Evolutionary conservation across 2,329 filamentous ascomycete genomes (phyloP), one percentile per base, ranked within the genome.

Genomic region (Onygena corvina): DNA sequence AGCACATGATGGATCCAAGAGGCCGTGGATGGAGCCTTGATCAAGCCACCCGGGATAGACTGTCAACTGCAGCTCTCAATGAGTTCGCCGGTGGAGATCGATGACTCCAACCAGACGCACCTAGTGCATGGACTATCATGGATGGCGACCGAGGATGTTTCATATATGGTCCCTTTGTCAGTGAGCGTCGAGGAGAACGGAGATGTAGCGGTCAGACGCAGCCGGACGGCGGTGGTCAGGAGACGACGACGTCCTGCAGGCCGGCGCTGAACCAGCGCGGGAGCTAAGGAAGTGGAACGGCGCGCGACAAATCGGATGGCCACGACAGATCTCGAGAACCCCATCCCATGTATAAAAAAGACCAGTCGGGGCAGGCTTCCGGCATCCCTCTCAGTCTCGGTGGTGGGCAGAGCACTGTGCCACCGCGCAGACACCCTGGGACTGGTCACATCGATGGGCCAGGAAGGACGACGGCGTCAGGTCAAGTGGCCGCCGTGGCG

Each of bases 371-470:
- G 27, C 11, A 29, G 27, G 4, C 5, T 11, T 29, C 5, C 5
- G 11, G 27, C 27, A 29, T 11, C 27, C 27, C 11, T 11, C 27
- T 14, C n/a, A n/a, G n/a, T n/a, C n/a, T n/a, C n/a, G n/a, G n/a
- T n/a, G n/a, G n/a, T n/a, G n/a, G n/a, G n/a, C n/a, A n/a, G n/a
- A n/a, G n/a, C n/a, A 14, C 38, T n/a, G 38, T 42, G 38, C 38
- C 38, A 42, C 38, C 23, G 16, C n/a, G 38, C 38, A 23, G 16
- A 11, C 38, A 42, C 27, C 38, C 27, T 42, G 38, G 38, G 16
- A 42, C 38, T 42, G 38, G 38, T 42, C 38, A 42, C 38, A 42
- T 42, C 27, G 21, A 42, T n/a, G 18, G 27, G 12, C 38, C n/a
- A n/a, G n/a, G n/a, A n/a, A 42, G 38, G 38, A 21, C 38, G 38